These are phyloP conservation scores for Phoma herbarum DNA, from an alignment of 2,329 filamentous ascomycete species.

Conservation along the genomic window DNA sequence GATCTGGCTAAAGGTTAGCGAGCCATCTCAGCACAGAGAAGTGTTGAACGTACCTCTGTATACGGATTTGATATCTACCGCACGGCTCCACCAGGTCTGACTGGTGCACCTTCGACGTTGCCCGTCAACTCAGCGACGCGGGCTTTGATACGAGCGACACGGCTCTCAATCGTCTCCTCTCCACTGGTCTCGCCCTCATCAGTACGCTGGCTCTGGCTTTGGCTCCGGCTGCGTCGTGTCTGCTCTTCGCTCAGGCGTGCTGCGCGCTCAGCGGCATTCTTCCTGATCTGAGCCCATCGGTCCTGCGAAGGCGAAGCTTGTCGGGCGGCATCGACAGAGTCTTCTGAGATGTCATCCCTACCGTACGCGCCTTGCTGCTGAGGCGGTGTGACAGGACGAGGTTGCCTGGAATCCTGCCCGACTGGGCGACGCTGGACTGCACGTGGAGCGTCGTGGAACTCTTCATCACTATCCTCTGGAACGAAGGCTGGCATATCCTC, in stretches of 20 bases:
- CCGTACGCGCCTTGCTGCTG: slow-evolving; percentile 27
- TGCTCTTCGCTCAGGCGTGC: slow-evolving; percentile 73
- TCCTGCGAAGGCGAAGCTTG: slow-evolving; percentile 65
- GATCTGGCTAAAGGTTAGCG: slow-evolving; percentile 3
- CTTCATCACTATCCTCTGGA: slow-evolving; percentile 58
- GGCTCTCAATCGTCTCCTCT: slow-evolving; percentile 96
- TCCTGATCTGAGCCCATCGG: slow-evolving; percentile 94
- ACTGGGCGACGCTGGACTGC: slow-evolving; percentile 34
- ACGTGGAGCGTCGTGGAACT: slow-evolving; percentile 29
- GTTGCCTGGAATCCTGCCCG: slow-evolving; percentile 21
- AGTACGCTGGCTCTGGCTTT: slow-evolving; percentile 65
- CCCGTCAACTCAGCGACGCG: slow-evolving; percentile 93
- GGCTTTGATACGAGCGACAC: slow-evolving; percentile 96
- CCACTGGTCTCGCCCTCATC: slow-evolving; percentile 92
- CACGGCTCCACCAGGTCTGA: slow-evolving; percentile 19
- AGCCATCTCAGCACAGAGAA: accelerated
- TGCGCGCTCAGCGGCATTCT: slow-evolving; percentile 88
- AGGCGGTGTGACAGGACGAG: slow-evolving; percentile 27
- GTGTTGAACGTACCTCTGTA: slow-evolving; percentile 6
- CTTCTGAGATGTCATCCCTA: slow-evolving; percentile 52
- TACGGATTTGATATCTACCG: slow-evolving; percentile 5
- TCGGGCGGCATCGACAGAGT: slow-evolving; percentile 51
- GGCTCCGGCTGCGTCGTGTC: slow-evolving; percentile 62
- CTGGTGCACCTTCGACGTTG: slow-evolving; percentile 43
- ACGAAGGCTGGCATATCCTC: slow-evolving; percentile 85